Base-by-base conservation (phyloP, 176 grass and related monocot species). In the Paspalum vaginatum region DNA sequence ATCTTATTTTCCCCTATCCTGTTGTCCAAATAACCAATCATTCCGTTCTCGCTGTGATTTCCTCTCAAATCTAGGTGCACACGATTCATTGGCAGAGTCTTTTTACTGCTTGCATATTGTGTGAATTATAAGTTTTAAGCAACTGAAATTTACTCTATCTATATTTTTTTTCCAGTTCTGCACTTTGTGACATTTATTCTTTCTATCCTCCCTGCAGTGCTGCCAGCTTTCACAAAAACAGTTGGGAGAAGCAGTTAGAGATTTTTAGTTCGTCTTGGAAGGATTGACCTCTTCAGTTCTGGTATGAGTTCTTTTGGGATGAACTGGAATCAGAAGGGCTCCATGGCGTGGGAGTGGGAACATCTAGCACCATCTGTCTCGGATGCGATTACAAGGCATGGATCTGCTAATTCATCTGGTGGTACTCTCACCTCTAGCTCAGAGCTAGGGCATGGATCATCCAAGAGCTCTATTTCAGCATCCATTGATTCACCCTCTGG, bases 291-390 rank as follows among this genome's bases (percentile, higher is more conserved):
- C 54, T 60, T 65, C 62, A 68, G 20, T 83, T 65, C 44, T 21
- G 52, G 20, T 6, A 32, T 75, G 52, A 26, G 54, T 62, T 78
- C 65, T 27, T 70, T 70, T 72, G 65, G 74, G 45, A 78, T 85
- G 83, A 59, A 85, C 44, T 85, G 83, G 83, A 78, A 77, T 70
- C 83, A 70, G 74, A 85, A 70, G 54, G 44, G 41, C 42, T 41
- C 83, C 21, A n/a, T 85, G 66, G 45, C 69, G 43, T 78, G 65
- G 74, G 74, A 85, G 42, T 85, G 83, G 65, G 83, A 78, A 24
- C 61, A 62, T 53, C 21, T 77, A 5, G 54, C 66, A 2, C 65
- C 26, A 5, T 61, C 70, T 16, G 45, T 46, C 45, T 26, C n/a
- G 26, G 62, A 51, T 41, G 12, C 27, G 61, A 69, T 22, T 52